phyloP scores from a whole-genome alignment of 805 yeast species.

The Candida silvatica region DNA sequence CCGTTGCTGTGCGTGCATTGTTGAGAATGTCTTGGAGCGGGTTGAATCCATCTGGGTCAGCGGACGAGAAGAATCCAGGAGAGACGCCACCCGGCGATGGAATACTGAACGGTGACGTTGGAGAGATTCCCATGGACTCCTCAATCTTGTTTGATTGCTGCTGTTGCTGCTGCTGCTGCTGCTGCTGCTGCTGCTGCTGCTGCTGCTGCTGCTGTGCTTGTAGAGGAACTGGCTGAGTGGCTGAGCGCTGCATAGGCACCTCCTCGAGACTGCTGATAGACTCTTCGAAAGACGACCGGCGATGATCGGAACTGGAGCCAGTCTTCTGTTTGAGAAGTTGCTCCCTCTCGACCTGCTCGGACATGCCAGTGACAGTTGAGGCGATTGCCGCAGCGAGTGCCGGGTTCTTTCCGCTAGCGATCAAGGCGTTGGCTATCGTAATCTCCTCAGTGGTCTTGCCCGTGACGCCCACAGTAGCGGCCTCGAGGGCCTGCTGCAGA shows the following conservation, averaged over 20 bases:
- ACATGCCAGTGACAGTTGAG: too few species aligned
- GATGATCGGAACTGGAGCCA: too few species aligned
- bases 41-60: too few species aligned
- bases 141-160: neutral
- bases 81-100: too few species aligned
- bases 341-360: too few species aligned
- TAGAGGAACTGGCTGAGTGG: neutral
- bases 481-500: constrained; percentile 41
- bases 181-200: neutral
- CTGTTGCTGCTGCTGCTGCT: constrained; percentile 1
- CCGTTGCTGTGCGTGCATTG: too few species aligned
- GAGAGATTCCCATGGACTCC: neutral
- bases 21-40: too few species aligned
- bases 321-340: too few species aligned
- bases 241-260: neutral
- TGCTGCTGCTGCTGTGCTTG: too few species aligned
- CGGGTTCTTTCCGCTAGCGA: constrained; percentile 44
- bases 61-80: too few species aligned
- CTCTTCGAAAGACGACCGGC: too few species aligned
- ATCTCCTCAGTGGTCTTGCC: constrained; percentile 46
- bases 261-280: constrained; percentile 7
- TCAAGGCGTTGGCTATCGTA: constrained; percentile 39
- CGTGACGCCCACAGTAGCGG: constrained; percentile 47
- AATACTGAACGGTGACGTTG: too few species aligned
- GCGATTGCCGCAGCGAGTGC: constrained; percentile 25